A percentile compares a stretch with the other conserved stretches of the same genome.
Evolutionary conservation across 2,329 filamentous ascomycete species (phyloP).

Genomic region (Fusarium nanum): DNA sequence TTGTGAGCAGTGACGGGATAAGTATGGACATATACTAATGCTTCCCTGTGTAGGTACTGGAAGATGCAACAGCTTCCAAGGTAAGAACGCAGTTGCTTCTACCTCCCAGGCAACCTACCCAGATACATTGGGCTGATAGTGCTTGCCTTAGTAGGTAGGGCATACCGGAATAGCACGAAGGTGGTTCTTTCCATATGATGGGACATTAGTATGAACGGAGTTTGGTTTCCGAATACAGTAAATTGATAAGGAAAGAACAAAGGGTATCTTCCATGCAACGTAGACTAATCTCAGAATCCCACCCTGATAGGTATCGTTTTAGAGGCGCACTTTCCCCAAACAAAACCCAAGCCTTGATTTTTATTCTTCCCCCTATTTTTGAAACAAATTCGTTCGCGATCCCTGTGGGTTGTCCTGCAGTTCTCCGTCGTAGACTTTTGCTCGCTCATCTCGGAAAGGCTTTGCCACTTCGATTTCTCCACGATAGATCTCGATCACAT

Average conservation of each 20-base stretch:
- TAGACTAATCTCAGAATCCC: background rate
- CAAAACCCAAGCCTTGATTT: background rate
- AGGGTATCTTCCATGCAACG: constrained; percentile 24
- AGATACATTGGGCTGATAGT: background rate
- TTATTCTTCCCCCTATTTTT: constrained; percentile 40
- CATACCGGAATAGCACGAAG: background rate
- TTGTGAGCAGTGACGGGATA: background rate
- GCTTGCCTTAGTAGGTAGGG: background rate
- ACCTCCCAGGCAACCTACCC: too few relatives aligned
- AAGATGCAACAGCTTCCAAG: background rate
- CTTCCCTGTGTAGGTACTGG: background rate
- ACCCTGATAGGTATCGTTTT: background rate
- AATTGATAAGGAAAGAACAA: constrained; percentile 9
- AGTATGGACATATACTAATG: background rate
- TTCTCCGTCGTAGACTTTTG: constrained; percentile 56
- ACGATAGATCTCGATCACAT: constrained; percentile 35
- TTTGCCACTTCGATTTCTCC: constrained; percentile 51
- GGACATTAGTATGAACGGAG: background rate
- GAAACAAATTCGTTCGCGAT: constrained; percentile 53
- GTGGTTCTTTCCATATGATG: background rate
- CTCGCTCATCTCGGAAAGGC: constrained; percentile 55
- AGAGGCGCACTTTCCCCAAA: background rate
- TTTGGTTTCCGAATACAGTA: background rate
- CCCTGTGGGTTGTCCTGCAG: constrained; percentile 50
- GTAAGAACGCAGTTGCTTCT: background rate